Conservation (phyloP, 371 early-diverging fungal genomes). For the Apophysomyces variabilis region DNA sequence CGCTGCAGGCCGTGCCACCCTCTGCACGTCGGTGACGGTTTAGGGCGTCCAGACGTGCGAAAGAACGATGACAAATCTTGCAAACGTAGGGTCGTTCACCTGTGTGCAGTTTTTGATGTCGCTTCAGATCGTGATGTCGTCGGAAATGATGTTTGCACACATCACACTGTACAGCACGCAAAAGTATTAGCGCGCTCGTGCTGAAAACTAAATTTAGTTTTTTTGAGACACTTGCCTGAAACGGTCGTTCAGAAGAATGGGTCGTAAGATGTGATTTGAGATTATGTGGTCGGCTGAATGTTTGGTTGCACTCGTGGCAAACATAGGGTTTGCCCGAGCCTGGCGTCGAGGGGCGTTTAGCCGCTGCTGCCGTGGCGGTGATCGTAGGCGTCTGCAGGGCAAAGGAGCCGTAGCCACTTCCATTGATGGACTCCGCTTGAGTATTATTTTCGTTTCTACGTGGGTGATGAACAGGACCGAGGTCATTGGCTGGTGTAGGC, state of each 20-base stretch:
- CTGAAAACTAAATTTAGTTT: conserved; percentile 5
- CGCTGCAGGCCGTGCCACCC: conserved; percentile 57
- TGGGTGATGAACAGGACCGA: neutral
- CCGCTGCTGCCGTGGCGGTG: conserved; percentile 4
- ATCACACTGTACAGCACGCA: conserved; percentile 34
- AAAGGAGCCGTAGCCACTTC: conserved; percentile 9
- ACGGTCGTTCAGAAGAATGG: conserved; percentile 50
- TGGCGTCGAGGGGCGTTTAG: conserved; percentile 8
- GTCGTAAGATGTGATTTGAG: conserved; percentile 53
- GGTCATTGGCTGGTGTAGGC: neutral
- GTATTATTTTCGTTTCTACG: conserved; percentile 1
- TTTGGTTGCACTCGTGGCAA: conserved; percentile 45
- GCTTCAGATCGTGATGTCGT: conserved; percentile 67
- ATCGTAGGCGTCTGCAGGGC: conserved; percentile 4
- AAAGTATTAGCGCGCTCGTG: conserved; percentile 12
- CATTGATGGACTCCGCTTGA: conserved; percentile 8
- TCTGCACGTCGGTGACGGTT: conserved; percentile 73
- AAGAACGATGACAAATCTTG: conserved; percentile 58
- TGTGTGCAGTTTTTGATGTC: conserved; percentile 66
- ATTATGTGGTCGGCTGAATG: conserved; percentile 53
- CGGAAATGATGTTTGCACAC: conserved; percentile 52
- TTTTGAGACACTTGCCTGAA: conserved; percentile 35
- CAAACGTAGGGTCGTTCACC: conserved; percentile 67
- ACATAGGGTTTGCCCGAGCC: conserved; percentile 28
- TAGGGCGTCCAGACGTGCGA: conserved; percentile 73